Evolutionary conservation across 306 rosid genomes (phyloP), one percentile per base, ranked within the genome.

Genomic region (Geum urbanum): DNA sequence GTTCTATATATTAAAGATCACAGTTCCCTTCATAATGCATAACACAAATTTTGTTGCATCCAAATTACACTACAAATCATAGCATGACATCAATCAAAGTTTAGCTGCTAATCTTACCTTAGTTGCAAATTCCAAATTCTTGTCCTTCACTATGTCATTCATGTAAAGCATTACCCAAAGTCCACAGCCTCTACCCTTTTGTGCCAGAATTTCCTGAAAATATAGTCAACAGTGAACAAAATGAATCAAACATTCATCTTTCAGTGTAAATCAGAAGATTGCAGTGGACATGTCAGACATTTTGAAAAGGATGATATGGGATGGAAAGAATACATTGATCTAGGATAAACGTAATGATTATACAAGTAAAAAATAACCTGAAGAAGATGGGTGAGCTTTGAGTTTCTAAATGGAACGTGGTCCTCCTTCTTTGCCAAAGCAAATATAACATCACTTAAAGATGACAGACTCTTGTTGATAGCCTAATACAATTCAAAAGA

Each of bases 361-460:
- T 16, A 67, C 35, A 76, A 65, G 76, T 80, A 65, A 12, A 71
- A n/a, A 76, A 66, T 74, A 78, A 91, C 97, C 97, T 94, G 99
- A 75, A 94, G 99, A 68, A 94, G 91, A 80, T 94, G 91, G 49
- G 99, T 94, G 35, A 94, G 99, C 82, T 91, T 94, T 22, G 99
- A 94, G 89, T 94, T 91, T 75, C 99, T 78, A 81, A 85, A 94
- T 59, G 99, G 99, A 18, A 94, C 76, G 45, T 94, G 86, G 50
- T 94, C 99, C 67, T 94, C 97, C 87, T 91, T 91, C 89, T 91
- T 94, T 72, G 97, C 97, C 89, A 94, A 83, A 51, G 99, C 74
- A 76, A 91, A 91, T 82, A 94, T 94, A 37, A 94, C 99, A 71
- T 94, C 99, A 70, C 97, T 91, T 61, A 94, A 77, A 46, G 89